Evolutionary conservation across 75 land plant genomes (phyloP).

Genomic region (Adiantum capillusveneris): DNA sequence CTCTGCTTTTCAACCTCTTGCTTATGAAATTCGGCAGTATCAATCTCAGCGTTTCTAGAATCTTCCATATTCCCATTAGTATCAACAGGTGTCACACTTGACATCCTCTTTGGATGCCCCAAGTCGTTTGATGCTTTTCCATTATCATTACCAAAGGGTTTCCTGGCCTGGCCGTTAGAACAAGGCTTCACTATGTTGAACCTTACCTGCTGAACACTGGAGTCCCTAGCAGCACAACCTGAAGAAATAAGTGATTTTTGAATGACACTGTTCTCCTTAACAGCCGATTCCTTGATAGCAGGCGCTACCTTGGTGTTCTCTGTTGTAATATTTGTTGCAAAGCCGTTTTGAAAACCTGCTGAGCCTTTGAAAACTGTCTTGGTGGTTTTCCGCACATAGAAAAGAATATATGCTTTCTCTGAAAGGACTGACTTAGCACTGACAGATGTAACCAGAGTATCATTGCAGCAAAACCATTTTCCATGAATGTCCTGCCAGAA

Average conservation of each 20-base stretch:
- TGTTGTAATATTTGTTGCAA: not conserved
- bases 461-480: conserved; percentile 96
- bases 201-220: conserved; percentile 1
- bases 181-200: not conserved
- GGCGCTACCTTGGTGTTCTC: too few species aligned
- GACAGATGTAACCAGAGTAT: conserved; percentile 60
- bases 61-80: too few species aligned
- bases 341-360: conserved; percentile 3
- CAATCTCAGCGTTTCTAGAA: too few species aligned
- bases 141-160: too few species aligned
- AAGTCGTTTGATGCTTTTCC: too few species aligned
- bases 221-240: not conserved
- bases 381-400: conserved; percentile 43
- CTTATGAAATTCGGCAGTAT: conserved; percentile 1
- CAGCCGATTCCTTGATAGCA: not conserved
- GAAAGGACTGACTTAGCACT: conserved; percentile 58
- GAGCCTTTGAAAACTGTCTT: conserved; percentile 5
- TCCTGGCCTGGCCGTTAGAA: too few species aligned
- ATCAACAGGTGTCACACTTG: too few species aligned
- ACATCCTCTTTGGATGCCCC: too few species aligned
- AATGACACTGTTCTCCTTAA: conserved; percentile 7
- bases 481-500: conserved; percentile 66
- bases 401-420: conserved; percentile 90
- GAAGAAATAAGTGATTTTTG: not conserved
- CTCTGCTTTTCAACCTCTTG: conserved; percentile 6